Percentiles rank a stretch among this genome's conserved stretches.
Conservation (phyloP, 2,329 filamentous ascomycete species). For the Nigrospora osmanthi region DNA sequence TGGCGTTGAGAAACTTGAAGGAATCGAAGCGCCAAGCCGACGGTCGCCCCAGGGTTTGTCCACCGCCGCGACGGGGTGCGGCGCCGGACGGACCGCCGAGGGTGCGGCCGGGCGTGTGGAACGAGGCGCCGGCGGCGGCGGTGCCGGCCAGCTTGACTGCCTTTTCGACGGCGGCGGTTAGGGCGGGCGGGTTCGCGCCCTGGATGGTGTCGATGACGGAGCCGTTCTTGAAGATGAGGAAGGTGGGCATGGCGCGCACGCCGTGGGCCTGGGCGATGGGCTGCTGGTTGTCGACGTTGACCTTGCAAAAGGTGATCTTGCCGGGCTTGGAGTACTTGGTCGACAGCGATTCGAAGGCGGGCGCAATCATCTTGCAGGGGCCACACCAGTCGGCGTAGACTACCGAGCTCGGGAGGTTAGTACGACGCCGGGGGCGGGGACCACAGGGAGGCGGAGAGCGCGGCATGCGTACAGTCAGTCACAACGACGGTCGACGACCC, state of each 20-base stretch:
- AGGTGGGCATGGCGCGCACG: slow-evolving; percentile 87
- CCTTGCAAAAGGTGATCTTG: slow-evolving; percentile 82
- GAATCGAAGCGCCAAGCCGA: slow-evolving; percentile 24
- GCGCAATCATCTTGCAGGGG: slow-evolving; percentile 87
- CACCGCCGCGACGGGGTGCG: slow-evolving; percentile 10
- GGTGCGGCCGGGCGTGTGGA: slow-evolving; percentile 48
- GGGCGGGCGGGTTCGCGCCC: slow-evolving; percentile 71
- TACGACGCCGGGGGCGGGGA: slow-evolving; percentile 8
- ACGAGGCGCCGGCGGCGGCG: slow-evolving; percentile 35
- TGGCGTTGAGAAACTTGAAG: slow-evolving; percentile 36
- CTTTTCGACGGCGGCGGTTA: slow-evolving; percentile 71
- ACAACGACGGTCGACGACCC: slow-evolving; percentile 72
- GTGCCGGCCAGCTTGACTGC: slow-evolving; percentile 46
- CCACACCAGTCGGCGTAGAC: slow-evolving; percentile 95
- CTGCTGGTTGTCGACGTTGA: slow-evolving; percentile 80
- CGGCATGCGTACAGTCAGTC: slow-evolving; percentile 69
- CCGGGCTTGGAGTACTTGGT: slow-evolving; percentile 72
- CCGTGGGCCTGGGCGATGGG: slow-evolving; percentile 70
- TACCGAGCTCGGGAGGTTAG: slow-evolving; percentile 31
- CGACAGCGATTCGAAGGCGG: slow-evolving; percentile 78
- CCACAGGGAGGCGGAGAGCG: slow-evolving; percentile 8
- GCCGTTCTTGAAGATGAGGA: slow-evolving; percentile 79
- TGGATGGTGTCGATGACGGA: slow-evolving; percentile 66
- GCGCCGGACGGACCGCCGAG: slow-evolving; percentile 34
- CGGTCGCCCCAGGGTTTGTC: slow-evolving; percentile 8